These are phyloP conservation scores for Vitis amurensis DNA, from an alignment of 164 flowering plant genomes.

Conservation along the genomic window DNA sequence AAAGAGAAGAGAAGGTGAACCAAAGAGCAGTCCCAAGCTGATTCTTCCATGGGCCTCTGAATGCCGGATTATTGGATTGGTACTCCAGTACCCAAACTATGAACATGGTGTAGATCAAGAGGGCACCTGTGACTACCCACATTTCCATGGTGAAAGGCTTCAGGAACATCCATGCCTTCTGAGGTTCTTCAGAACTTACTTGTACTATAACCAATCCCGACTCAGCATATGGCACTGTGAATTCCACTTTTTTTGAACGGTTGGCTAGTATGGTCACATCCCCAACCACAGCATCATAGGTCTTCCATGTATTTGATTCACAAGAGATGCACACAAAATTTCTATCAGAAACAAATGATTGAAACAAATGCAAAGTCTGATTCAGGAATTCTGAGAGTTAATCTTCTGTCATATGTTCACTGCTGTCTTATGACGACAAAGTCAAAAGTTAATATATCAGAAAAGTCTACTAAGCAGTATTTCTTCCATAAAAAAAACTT, in stretches of 20 bases:
- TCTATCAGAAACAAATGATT: background rate
- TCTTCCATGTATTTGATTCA: constrained; percentile 21
- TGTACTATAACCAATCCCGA: constrained; percentile 47
- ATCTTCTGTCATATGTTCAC: background rate
- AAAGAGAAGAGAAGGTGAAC: constrained; percentile 57
- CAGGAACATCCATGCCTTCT: constrained; percentile 33
- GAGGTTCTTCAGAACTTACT: constrained; percentile 13
- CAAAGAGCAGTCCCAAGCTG: constrained; percentile 52
- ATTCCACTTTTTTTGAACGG: constrained; percentile 42
- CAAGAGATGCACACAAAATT: background rate
- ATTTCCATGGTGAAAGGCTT: constrained; percentile 52
- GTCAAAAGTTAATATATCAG: too few relatives aligned
- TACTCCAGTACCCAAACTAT: constrained; percentile 54
- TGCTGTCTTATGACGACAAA: too few relatives aligned
- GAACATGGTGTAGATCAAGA: constrained; percentile 41
- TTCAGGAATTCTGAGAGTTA: background rate
- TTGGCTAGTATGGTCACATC: constrained; percentile 47
- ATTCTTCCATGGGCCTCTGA: constrained; percentile 37
- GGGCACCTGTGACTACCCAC: constrained; percentile 45
- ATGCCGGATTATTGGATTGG: constrained; percentile 31
- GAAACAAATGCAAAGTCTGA: background rate
- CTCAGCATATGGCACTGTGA: constrained; percentile 48
- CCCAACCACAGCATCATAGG: constrained; percentile 44
- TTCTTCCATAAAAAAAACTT: too few relatives aligned
- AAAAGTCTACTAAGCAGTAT: too few relatives aligned